phyloP scores from a whole-genome alignment of 2,329 filamentous ascomycete genomes.

The Alternaria tenuissima region DNA sequence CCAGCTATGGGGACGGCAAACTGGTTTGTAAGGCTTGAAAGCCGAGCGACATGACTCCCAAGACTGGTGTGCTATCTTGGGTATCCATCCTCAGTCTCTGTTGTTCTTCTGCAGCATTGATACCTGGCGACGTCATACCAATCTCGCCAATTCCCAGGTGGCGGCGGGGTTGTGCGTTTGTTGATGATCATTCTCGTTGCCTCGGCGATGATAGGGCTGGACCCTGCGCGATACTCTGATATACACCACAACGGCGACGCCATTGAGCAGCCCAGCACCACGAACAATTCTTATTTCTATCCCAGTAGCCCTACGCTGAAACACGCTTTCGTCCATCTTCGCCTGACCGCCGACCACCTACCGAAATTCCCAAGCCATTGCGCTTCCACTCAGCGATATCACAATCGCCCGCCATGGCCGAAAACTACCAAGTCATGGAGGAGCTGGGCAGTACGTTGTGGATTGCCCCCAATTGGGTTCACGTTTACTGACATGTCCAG shows the following conservation, averaged over 20 bases:
- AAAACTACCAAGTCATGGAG: slow-evolving; percentile 92
- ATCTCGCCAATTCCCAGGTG: slow-evolving; percentile 19
- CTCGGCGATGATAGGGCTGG: slow-evolving; percentile 28
- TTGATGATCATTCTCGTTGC: slow-evolving; percentile 38
- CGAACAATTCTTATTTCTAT: slow-evolving; percentile 41
- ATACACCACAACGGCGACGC: slow-evolving; percentile 21
- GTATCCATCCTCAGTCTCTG: slow-evolving; percentile 6
- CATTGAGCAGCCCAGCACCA: slow-evolving; percentile 19
- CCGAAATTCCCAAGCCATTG: slow-evolving; percentile 23
- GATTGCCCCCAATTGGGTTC: neutral
- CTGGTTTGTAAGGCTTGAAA: neutral
- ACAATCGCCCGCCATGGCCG: slow-evolving; percentile 67
- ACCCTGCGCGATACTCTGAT: slow-evolving; percentile 27
- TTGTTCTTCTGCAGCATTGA: slow-evolving; percentile 9
- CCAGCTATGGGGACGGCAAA: slow-evolving; percentile 9
- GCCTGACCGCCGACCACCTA: slow-evolving; percentile 30
- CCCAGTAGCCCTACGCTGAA: slow-evolving; percentile 24
- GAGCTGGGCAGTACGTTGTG: slow-evolving; percentile 85
- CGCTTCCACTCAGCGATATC: slow-evolving; percentile 29
- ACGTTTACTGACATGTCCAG: slow-evolving; percentile 56
- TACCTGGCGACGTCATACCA: slow-evolving; percentile 11
- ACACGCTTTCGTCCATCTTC: slow-evolving; percentile 34
- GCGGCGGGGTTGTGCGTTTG: slow-evolving; percentile 35
- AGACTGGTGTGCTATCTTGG: neutral
- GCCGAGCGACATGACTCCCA: slow-evolving; percentile 2